These are phyloP conservation scores for Coemansia sp. DNA, from an alignment of 192 early-diverging fungal species.

Conservation along the genomic window DNA sequence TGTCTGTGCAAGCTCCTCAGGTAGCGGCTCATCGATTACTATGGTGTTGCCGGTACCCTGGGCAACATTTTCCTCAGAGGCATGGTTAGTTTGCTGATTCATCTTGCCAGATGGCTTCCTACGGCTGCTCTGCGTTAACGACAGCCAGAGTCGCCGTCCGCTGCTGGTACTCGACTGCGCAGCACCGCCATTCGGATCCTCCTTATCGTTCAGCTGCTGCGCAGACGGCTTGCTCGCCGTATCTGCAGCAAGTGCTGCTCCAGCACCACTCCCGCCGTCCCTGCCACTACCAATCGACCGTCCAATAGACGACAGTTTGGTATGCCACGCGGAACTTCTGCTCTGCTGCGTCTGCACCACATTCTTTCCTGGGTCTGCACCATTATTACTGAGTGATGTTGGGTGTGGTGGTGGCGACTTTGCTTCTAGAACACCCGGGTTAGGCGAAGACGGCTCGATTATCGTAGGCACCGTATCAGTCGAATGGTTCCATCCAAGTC, in stretches of 20 bases:
- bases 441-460: neutral
- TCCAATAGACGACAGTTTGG: neutral
- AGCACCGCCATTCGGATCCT: neutral
- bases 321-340: neutral
- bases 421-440: neutral
- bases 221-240: neutral
- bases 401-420: neutral
- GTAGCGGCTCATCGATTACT: constrained; percentile 48
- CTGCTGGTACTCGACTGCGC: constrained; percentile 10
- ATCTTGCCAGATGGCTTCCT: neutral
- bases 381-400: constrained; percentile 1
- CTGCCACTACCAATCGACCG: neutral
- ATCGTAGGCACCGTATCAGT: neutral
- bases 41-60: neutral
- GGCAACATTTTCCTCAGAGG: neutral
- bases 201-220: neutral
- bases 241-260: neutral
- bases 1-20: constrained; percentile 25
- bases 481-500: constrained; percentile 23
- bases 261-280: neutral
- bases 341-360: neutral
- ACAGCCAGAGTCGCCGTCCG: constrained; percentile 19
- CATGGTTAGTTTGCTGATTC: neutral
- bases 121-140: constrained; percentile 13
- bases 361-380: neutral